Percentiles rank a stretch among this genome's conserved stretches.
phyloP scores from a whole-genome alignment of 1,284 basidiomycete genomes.

The Trametes sp. region DNA sequence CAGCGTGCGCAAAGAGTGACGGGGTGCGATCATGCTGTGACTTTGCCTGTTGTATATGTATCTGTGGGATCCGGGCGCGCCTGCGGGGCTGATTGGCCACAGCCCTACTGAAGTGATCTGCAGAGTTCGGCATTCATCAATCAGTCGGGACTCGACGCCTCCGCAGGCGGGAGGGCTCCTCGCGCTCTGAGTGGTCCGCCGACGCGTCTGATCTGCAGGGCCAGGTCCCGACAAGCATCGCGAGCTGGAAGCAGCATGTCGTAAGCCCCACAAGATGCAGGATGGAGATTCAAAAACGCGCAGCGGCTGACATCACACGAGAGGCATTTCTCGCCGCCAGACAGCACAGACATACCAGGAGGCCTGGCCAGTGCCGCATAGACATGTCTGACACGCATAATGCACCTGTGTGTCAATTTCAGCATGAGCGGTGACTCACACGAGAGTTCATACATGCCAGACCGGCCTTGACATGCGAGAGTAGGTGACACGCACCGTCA shows the following conservation, averaged over 20 bases:
- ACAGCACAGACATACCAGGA: neutral
- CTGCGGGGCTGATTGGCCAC: constrained; percentile 17
- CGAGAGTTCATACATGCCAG: neutral
- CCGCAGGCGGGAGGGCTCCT: constrained; percentile 4
- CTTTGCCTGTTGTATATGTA: constrained; percentile 24
- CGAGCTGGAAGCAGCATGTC: constrained; percentile 2
- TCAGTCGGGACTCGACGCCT: constrained; percentile 16
- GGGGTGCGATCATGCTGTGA: constrained; percentile 23
- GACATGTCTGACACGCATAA: neutral
- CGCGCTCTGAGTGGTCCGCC: constrained; percentile 8
- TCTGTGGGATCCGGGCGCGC: constrained; percentile 14
- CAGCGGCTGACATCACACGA: constrained; percentile 12
- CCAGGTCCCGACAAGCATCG: constrained; percentile 6
- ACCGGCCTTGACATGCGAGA: neutral
- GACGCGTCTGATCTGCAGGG: constrained; percentile 23
- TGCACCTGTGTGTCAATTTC: constrained; percentile 1
- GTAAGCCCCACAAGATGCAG: neutral
- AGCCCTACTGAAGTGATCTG: constrained; percentile 32
- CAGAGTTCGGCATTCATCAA: constrained; percentile 26
- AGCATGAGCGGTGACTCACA: neutral
- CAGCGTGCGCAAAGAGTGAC: constrained; percentile 24
- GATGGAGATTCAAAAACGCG: neutral
- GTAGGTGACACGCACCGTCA: neutral
- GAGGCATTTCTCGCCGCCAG: neutral
- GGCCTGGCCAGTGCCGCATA: neutral